Conservation (phyloP, 106 monocot species). For the Triglochin maritima region DNA sequence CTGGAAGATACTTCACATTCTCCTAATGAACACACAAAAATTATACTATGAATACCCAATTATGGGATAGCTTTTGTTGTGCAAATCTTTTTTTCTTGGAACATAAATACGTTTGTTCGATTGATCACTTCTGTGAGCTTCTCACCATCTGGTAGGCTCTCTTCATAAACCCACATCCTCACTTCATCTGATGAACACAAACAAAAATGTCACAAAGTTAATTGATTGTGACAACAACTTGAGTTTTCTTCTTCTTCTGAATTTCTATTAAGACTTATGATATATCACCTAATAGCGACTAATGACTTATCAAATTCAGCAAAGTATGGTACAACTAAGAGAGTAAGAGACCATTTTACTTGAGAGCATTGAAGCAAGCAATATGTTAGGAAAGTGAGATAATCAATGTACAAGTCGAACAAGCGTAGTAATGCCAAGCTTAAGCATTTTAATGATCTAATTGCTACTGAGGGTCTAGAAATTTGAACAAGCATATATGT, state of each 20-base stretch:
- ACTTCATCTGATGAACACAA: slow-evolving; percentile 48
- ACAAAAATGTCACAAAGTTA: background rate
- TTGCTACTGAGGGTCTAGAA: no score
- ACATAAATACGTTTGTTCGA: slow-evolving; percentile 38
- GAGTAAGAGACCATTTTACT: no score
- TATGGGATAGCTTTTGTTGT: background rate
- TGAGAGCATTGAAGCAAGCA: no score
- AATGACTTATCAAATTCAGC: no score
- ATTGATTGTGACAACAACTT: background rate
- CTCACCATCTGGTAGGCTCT: slow-evolving; percentile 54
- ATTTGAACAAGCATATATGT: no score
- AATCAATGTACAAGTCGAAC: no score
- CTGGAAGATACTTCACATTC: slow-evolving; percentile 84
- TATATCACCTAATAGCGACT: no score
- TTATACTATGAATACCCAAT: background rate
- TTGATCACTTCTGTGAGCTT: slow-evolving; percentile 71
- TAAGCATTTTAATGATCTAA: no score
- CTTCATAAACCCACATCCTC: slow-evolving; percentile 94
- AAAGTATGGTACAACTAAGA: no score
- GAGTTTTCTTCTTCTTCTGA: background rate
- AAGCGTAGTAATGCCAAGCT: no score
- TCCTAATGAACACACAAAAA: slow-evolving; percentile 36
- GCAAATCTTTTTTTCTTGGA: background rate
- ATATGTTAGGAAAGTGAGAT: no score
- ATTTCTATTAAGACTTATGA: background rate